phyloP scores from a whole-genome alignment of 768 basidiomycete species.

The Leccinum olivaceopallidum region DNA sequence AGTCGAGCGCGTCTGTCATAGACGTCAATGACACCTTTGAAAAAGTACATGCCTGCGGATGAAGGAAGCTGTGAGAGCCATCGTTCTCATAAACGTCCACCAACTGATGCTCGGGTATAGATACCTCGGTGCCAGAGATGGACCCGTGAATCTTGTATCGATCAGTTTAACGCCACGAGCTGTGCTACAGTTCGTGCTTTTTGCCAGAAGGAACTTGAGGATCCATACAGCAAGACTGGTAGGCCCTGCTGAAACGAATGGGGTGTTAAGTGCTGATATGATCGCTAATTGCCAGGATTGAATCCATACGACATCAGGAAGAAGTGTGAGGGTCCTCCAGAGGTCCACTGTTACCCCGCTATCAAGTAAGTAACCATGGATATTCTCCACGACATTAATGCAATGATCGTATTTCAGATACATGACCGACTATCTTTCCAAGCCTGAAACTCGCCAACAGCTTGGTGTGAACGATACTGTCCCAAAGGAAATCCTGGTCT shows the following conservation, averaged over 20 bases:
- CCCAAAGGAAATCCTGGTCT: constrained; percentile 37
- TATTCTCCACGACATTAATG: no score
- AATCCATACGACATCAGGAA: constrained; percentile 70
- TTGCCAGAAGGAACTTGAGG: constrained; percentile 47
- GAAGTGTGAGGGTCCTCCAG: constrained; percentile 46
- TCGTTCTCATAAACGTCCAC: background rate
- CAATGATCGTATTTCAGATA: constrained; percentile 34
- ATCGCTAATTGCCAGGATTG: constrained; percentile 29
- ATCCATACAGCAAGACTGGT: constrained; percentile 21
- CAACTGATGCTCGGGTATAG: constrained; percentile 33
- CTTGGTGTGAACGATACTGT: constrained; percentile 59
- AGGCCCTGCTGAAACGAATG: constrained; percentile 16
- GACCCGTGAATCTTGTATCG: constrained; percentile 58
- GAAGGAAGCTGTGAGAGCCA: constrained; percentile 39
- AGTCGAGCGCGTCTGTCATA: background rate
- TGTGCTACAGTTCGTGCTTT: constrained; percentile 68
- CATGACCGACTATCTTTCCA: constrained; percentile 59
- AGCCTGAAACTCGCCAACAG: constrained; percentile 45
- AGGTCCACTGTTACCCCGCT: constrained; percentile 61
- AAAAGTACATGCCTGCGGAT: constrained; percentile 40
- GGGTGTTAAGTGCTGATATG: background rate
- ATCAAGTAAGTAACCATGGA: constrained; percentile 37
- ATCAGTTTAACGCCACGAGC: constrained; percentile 62
- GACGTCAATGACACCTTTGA: background rate
- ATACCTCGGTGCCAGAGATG: constrained; percentile 69